phyloP scores from a whole-genome alignment of 169 alveolate species.

The Eimeria zaria region DNA sequence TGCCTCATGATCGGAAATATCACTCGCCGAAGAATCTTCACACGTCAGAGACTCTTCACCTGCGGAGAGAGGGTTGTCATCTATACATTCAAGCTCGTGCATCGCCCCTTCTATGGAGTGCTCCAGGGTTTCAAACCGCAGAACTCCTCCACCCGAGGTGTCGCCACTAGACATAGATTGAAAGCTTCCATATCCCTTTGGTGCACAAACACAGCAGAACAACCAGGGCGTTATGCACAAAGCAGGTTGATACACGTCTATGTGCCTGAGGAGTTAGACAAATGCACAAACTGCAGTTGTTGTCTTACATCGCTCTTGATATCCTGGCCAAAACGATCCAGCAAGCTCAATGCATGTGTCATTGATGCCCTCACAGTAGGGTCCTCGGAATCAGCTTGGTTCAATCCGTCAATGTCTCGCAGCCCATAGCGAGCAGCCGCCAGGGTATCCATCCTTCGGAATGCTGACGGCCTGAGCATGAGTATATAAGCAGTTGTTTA shows the following conservation, averaged over 20 bases:
- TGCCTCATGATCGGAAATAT: conserved; percentile 67
- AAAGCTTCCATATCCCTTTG: conserved; percentile 28
- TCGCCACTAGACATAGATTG: conserved; percentile 51
- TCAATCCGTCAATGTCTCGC: conserved; percentile 65
- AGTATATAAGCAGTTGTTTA: neutral
- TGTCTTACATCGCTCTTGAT: conserved; percentile 51
- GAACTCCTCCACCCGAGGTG: neutral
- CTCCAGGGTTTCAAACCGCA: conserved; percentile 81
- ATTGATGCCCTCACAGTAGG: conserved; percentile 54
- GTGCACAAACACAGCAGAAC: neutral
- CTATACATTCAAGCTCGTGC: conserved; percentile 80
- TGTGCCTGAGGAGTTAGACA: neutral
- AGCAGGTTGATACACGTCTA: neutral
- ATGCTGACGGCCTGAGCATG: conserved; percentile 53
- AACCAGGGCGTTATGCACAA: neutral
- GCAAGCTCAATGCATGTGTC: conserved; percentile 67
- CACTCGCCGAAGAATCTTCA: conserved; percentile 63
- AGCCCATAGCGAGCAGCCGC: conserved; percentile 79
- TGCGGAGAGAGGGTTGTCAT: conserved; percentile 65
- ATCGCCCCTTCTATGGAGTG: conserved; percentile 79
- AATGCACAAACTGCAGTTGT: neutral
- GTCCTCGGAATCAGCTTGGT: conserved; percentile 71
- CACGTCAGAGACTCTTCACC: conserved; percentile 62
- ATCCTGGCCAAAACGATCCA: conserved; percentile 75
- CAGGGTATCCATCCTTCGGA: conserved; percentile 77